Conservation (phyloP, 1,284 basidiomycete species). For the Wallemia hederae region DNA sequence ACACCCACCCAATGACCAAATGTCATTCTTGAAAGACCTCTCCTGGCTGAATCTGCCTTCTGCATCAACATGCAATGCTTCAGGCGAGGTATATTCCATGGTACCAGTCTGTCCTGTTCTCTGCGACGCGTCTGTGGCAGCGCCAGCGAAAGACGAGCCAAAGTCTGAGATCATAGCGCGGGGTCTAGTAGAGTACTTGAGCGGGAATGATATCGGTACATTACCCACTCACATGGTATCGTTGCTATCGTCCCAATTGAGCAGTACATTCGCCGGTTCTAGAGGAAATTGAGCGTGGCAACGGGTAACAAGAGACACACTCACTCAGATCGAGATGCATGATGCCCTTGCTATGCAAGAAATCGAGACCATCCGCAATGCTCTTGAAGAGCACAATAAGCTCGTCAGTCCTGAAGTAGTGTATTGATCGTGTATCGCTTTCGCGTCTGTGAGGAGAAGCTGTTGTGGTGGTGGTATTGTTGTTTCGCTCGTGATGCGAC, state of each 20-base stretch:
- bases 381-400: neutral
- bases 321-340: neutral
- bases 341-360: neutral
- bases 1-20: conserved; percentile 1
- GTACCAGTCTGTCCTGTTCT: neutral
- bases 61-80: neutral
- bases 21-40: neutral
- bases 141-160: neutral
- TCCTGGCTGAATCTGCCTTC: neutral
- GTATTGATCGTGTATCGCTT: no score
- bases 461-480: no score
- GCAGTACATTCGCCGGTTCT: neutral
- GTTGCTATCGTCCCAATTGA: neutral
- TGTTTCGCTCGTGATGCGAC: no score
- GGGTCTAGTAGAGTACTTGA: neutral
- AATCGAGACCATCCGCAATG: neutral
- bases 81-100: neutral
- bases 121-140: neutral
- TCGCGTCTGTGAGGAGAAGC: neutral
- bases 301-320: neutral
- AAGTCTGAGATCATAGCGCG: conserved; percentile 1
- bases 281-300: neutral
- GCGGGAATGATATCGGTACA: neutral
- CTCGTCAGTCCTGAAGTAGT: neutral
- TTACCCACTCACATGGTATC: neutral